phyloP scores from a whole-genome alignment of 2,329 filamentous ascomycete genomes.

The Aureobasidium melanogenum region DNA sequence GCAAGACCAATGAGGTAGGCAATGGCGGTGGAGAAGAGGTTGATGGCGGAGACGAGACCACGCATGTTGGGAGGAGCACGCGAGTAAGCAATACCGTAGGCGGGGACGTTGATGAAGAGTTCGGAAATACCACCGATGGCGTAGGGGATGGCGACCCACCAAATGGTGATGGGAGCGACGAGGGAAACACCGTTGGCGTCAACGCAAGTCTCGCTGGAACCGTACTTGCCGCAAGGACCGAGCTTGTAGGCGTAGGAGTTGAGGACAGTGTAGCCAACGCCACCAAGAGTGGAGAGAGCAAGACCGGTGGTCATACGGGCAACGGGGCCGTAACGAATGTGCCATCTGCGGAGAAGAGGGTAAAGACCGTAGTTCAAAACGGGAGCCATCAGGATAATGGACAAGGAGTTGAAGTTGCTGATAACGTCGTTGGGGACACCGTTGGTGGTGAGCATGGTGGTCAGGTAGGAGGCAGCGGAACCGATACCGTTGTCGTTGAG shows the following conservation, averaged over 20 bases:
- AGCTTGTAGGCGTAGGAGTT: constrained; percentile 40
- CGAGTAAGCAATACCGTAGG: constrained; percentile 38
- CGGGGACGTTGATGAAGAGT: constrained; percentile 36
- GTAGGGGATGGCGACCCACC: constrained; percentile 33
- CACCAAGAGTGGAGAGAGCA: constrained; percentile 39
- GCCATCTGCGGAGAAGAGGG: constrained; percentile 32
- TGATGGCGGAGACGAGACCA: constrained; percentile 33
- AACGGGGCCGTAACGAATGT: constrained; percentile 38
- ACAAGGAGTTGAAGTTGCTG: constrained; percentile 37
- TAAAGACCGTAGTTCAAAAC: constrained; percentile 36
- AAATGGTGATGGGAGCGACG: constrained; percentile 32
- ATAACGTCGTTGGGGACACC: constrained; percentile 40
- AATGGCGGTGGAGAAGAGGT: constrained; percentile 34
- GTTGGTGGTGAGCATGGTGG: constrained; percentile 22
- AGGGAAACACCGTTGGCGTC: constrained; percentile 23
- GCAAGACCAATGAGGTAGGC: constrained; percentile 29
- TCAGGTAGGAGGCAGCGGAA: constrained; percentile 18
- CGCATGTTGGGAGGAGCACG: constrained; percentile 35
- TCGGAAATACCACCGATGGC: constrained; percentile 32
- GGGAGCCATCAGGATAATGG: constrained; percentile 36
- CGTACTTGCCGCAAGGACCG: constrained; percentile 35
- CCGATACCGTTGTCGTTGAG: constrained; percentile 27
- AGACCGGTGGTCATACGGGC: constrained; percentile 43
- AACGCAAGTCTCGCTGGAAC: constrained; percentile 28
- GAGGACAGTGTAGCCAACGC: constrained; percentile 30